Evolutionary conservation across 441 rosid species (phyloP), one percentile per base, ranked within the genome.

Genomic region (Sinapis alba): DNA sequence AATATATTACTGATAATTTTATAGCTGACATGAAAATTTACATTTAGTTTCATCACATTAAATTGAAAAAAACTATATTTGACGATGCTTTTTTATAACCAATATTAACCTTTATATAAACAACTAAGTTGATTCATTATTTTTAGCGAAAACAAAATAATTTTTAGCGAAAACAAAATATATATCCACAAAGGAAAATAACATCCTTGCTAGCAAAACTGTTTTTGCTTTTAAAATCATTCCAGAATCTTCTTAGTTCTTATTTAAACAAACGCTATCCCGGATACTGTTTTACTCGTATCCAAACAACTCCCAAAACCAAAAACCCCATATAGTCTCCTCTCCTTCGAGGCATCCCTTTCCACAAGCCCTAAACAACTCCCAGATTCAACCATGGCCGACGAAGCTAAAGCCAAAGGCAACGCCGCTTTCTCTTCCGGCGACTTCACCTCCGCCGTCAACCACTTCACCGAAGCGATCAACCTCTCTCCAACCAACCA

Each of bases 361-460:
- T 62, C 70, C 7, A 67, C 69, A 72, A 77, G 58, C 62, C 62
- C 7, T 24, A 34, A 51, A 3, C 3, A 8, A 6, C 53, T 79
- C 75, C 34, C 78, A 69, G 75, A 79, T 74, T 74, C 82, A 45
- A 18, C 56, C 3, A 91, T 91, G 96, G 95, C 98, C 1, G 97
- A 93, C 30, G 98, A 91, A 87, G 98, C 98, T 12, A 93, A 93
- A 87, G 92, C 97, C 23, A 89, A 82, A 71, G 99, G 98, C 41
- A 96, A 96, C 88, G 92, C 93, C 1, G 98, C 98, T 65, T 96
- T 96, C 83, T 88, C 99, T 15, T 75, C 93, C 72, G 94, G 97
- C 12, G 97, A 95, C 81, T 90, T 76, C 82, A 26, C 70, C 13
- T 38, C 90, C 53, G 96, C 98, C 75, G 72, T 86, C 32, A 80